Evolutionary conservation across 129 eudicot genomes (phyloP), one percentile per base, ranked within the genome.

Genomic region (Deinandra increscens): DNA sequence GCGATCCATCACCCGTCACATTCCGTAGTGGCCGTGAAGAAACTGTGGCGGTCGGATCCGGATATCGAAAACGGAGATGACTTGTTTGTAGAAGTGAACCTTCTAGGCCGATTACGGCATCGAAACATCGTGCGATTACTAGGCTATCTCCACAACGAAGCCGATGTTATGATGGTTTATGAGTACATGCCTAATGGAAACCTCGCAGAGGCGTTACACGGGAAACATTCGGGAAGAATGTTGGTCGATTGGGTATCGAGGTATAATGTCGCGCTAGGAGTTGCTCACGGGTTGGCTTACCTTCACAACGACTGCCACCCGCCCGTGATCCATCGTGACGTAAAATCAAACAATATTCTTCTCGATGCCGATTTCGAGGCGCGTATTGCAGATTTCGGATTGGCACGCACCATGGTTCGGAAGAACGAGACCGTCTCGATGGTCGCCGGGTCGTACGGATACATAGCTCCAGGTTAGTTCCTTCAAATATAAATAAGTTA

Each of bases 391-490:
- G 93, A 86, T 49, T 86, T 86, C 12, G 93, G 93, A 6, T 71
- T 86, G 64, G 93, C 93, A 6, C 79, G 84, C 70, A 86, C 82
- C 26, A 86, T 86, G 88, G 73, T 73, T 4, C 77, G 66, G 53
- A 86, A 83, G 81, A 83, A 86, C 38, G 86, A 83, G 72, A 86
- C 93, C 3, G 88, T 86, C 23, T 83, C 93, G 0, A 86, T 86
- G 88, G 88, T 86, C 43, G 93, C 93, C 1, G 93, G 93, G 60
- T 86, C 93, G 1, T 86, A 83, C 17, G 93, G 93, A 51, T 86
- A 86, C 39, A 86, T 86, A 15, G 93, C 93, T 4, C 93, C 93
- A 7, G 93, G 93, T 83, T 58, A 72, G 86, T 83, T 39, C 37
- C 17, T 22, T 56, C 18, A 56, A 23, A 58, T 29, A 29, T 58